Percentiles rank a stretch among this genome's conserved stretches.
phyloP scores from a whole-genome alignment of 441 rosid genomes.

The Arabidopsis lyrata region DNA sequence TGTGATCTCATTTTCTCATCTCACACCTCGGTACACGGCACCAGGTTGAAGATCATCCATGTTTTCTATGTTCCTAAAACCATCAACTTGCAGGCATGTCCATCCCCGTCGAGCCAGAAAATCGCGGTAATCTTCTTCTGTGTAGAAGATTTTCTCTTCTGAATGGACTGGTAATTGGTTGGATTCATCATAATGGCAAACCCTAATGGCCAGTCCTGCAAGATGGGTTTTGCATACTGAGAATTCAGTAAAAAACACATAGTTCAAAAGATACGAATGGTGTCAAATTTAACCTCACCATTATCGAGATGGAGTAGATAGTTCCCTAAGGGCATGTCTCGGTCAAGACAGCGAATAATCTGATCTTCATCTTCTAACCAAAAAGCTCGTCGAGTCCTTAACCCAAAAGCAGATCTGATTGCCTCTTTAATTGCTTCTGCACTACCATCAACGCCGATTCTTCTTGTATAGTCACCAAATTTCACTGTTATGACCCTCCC shows the following conservation, averaged over 20 bases:
- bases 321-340: constrained; percentile 95
- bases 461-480: constrained; percentile 84
- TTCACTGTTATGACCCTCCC: constrained; percentile 94
- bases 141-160: constrained; percentile 87
- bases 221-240: constrained; percentile 22
- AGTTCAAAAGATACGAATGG: background rate
- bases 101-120: constrained; percentile 85
- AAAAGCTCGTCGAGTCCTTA: constrained; percentile 88
- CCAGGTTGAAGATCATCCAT: constrained; percentile 94
- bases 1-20: constrained; percentile 44
- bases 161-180: constrained; percentile 83
- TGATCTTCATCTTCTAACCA: constrained; percentile 99
- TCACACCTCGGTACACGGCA: constrained; percentile 74
- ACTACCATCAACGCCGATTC: constrained; percentile 90
- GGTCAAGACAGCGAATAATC: constrained; percentile 78
- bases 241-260: constrained; percentile 15
- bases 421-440: constrained; percentile 93
- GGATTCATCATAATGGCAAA: constrained; percentile 82
- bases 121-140: constrained; percentile 86
- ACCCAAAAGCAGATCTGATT: constrained; percentile 80
- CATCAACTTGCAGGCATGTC: constrained; percentile 81
- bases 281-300: constrained; percentile 51
- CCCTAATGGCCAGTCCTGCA: constrained; percentile 81
- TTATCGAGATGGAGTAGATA: constrained; percentile 88
- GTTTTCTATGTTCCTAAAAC: constrained; percentile 77